phyloP scores from a whole-genome alignment of 2,329 filamentous ascomycete genomes.

The Penicillium sp. region DNA sequence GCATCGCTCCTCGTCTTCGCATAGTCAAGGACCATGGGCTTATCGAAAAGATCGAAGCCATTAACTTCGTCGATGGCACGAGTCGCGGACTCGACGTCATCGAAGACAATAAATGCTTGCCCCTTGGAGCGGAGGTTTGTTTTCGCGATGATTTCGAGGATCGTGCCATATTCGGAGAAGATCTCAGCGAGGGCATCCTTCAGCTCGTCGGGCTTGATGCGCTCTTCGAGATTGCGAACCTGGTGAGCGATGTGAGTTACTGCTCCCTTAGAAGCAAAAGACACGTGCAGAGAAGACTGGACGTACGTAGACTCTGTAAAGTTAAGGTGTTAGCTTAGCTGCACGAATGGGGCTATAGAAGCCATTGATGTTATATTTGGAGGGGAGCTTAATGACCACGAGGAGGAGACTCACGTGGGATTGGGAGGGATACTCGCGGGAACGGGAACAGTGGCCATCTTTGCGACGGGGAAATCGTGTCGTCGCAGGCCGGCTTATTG shows the following conservation, averaged over 20 bases:
- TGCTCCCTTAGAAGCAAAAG: constrained; percentile 18
- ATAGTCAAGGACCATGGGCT: constrained; percentile 83
- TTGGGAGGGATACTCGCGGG: constrained; percentile 41
- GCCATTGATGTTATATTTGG: neutral
- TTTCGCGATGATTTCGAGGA: constrained; percentile 86
- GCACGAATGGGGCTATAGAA: neutral
- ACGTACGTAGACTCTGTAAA: constrained; percentile 48
- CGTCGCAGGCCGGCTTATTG: constrained; percentile 6
- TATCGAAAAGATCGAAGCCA: constrained; percentile 90
- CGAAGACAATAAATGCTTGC: constrained; percentile 94
- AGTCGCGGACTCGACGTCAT: constrained; percentile 75
- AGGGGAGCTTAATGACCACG: neutral
- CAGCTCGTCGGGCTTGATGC: constrained; percentile 79
- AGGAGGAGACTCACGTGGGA: constrained; percentile 41
- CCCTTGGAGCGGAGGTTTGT: constrained; percentile 90
- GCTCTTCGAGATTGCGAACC: constrained; percentile 87
- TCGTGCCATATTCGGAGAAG: constrained; percentile 86
- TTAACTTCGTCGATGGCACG: constrained; percentile 87
- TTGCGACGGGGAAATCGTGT: constrained; percentile 30
- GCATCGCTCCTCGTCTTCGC: constrained; percentile 87
- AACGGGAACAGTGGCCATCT: constrained; percentile 43
- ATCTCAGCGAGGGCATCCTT: constrained; percentile 74
- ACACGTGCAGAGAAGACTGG: constrained; percentile 20
- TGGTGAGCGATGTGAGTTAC: constrained; percentile 29
- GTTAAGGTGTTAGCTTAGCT: constrained; percentile 20